Evolutionary conservation across 164 flowering plant species (phyloP), one percentile per base, ranked within the genome.

Genomic region (Aristolochia contorta): DNA sequence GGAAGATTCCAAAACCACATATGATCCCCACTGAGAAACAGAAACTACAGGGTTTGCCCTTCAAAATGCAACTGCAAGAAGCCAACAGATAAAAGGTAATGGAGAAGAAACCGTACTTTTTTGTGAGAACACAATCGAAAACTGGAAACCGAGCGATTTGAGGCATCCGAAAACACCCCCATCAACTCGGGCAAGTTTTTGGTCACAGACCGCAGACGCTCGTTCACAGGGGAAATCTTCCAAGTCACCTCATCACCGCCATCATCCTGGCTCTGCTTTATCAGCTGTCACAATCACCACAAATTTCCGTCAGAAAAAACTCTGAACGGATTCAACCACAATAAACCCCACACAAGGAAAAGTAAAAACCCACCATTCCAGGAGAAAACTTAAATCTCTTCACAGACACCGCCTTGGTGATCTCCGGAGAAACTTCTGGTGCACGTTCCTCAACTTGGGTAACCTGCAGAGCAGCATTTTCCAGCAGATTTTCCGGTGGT

Each of bases 201-300:
- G 0, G 89, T 74, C 21, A 81, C 74, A 0, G 94, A 80, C 60
- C 77, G 89, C 4, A 93, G 88, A 24, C 86, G 81, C 69, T 90
- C 85, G 65, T 86, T 86, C 16, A 93, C 83, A 0, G 99, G 99
- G 48, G 99, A 88, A 54, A 93, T 84, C 77, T 70, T 93, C 99
- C 99, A 93, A 21, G 95, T 88, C 51, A 93, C 74, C 72, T 88
- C 96, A 51, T 93, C 95, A 16, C 80, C 85, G 47, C 87, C 94
- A 72, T 93, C 99, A 74, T 90, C 92, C 69, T 93, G 99, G 71
- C 92, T 93, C 67, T 84, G 96, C 78, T 87, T 82, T 61, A 93
- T 85, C 71, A 90, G 72, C 97, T 93, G 67, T 46, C 27, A 52
- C 43, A 33, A 43, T 14, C 43, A 60, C 0, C 20, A 53, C 16